These are phyloP conservation scores for Halophytophthora polymorphica DNA, from an alignment of 352 stramenopile genomes.

Conservation along the genomic window DNA sequence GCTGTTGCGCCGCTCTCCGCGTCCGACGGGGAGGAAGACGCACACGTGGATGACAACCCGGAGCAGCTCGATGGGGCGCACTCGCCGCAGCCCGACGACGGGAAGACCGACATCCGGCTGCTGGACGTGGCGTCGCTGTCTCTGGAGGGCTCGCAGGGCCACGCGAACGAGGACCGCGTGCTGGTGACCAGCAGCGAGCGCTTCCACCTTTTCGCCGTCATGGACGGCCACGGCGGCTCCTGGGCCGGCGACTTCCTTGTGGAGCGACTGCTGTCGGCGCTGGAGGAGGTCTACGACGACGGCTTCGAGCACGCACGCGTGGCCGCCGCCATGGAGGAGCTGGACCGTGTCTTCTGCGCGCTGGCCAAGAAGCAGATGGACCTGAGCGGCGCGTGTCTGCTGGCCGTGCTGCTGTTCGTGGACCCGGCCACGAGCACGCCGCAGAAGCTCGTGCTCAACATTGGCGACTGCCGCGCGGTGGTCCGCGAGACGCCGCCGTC, in stretches of 20 bases:
- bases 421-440: constrained; percentile 30
- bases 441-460: constrained; percentile 63
- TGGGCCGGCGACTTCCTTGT: constrained; percentile 60
- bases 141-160: constrained; percentile 45
- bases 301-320: constrained; percentile 36
- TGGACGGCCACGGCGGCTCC: constrained; percentile 70
- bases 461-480: constrained; percentile 71
- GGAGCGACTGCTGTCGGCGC: constrained; percentile 34
- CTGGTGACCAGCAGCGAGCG: constrained; percentile 44
- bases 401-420: constrained; percentile 51
- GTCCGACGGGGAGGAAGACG: too few species aligned
- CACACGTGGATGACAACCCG: too few species aligned
- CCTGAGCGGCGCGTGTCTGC: constrained; percentile 63
- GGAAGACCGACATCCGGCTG: constrained; percentile 34
- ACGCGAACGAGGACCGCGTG: constrained; percentile 67
- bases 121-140: constrained; percentile 40
- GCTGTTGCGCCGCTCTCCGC: too few species aligned
- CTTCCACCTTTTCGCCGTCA: constrained; percentile 68
- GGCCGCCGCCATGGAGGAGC: constrained; percentile 30
- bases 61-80: not conserved
- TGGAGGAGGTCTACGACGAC: constrained; percentile 42
- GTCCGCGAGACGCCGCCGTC: constrained; percentile 26
- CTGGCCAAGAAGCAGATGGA: constrained; percentile 38
- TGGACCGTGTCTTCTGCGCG: constrained; percentile 46
- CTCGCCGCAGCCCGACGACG: constrained; percentile 6